phyloP scores from a whole-genome alignment of 2,329 filamentous ascomycete species.

The Fusarium miscanthi region DNA sequence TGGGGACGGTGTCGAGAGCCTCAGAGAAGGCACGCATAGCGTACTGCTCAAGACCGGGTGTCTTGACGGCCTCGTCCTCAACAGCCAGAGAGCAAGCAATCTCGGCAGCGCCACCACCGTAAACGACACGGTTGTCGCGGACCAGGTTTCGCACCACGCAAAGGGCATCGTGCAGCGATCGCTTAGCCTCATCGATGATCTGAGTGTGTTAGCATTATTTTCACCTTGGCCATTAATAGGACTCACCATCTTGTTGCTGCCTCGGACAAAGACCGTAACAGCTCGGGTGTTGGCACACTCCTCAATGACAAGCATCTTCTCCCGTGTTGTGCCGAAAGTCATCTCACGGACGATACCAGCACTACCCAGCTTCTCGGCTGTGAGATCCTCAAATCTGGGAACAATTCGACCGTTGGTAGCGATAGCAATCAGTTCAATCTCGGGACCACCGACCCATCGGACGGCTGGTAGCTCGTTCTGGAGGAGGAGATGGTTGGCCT shows the following conservation, averaged over 20 bases:
- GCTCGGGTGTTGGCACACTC: slow-evolving; percentile 98
- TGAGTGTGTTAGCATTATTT: slow-evolving; percentile 52
- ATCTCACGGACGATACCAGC: slow-evolving; percentile 94
- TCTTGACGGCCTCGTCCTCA: slow-evolving; percentile 94
- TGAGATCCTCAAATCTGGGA: slow-evolving; percentile 95
- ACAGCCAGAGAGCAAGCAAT: slow-evolving; percentile 97
- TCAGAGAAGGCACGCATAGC: slow-evolving; percentile 98
- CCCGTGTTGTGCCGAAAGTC: slow-evolving; percentile 95
- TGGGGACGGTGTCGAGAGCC: slow-evolving; percentile 90
- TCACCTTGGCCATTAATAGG: not conserved
- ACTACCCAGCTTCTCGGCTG: slow-evolving; percentile 86
- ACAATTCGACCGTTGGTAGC: slow-evolving; percentile 98
- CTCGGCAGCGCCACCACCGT: slow-evolving; percentile 95
- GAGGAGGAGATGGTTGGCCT: slow-evolving; percentile 95
- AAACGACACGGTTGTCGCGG: slow-evolving; percentile 95
- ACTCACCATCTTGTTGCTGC: slow-evolving; percentile 98
- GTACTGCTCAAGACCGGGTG: slow-evolving; percentile 97
- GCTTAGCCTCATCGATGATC: slow-evolving; percentile 99
- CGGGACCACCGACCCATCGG: slow-evolving; percentile 96
- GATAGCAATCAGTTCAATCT: slow-evolving; percentile 98
- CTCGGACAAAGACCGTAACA: slow-evolving; percentile 94
- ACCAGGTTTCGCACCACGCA: slow-evolving; percentile 98
- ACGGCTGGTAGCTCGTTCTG: slow-evolving; percentile 97
- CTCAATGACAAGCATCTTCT: slow-evolving; percentile 99
- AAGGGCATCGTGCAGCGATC: slow-evolving; percentile 95